phyloP scores from a whole-genome alignment of 257 asterid species.

The Solanum pennellii region DNA sequence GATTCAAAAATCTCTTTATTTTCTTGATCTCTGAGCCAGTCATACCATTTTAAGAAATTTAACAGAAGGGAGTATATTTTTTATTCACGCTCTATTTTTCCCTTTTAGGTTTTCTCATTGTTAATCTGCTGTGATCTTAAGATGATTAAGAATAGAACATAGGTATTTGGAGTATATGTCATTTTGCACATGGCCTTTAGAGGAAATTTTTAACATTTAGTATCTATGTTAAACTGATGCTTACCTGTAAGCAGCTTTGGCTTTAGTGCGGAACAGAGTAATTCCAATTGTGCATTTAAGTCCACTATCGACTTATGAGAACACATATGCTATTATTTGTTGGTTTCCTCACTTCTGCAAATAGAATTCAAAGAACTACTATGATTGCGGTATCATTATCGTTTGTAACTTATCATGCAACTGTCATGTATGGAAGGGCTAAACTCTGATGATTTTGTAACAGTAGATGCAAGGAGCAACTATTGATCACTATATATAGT shows the following conservation, averaged over 20 bases:
- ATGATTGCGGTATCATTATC: not conserved
- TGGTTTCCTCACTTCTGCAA: not conserved
- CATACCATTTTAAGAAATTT: not conserved
- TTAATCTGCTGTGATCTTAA: not conserved
- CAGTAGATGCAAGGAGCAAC: not conserved
- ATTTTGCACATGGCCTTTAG: not conserved
- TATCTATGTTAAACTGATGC: not conserved
- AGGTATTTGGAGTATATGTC: not conserved
- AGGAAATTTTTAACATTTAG: not conserved
- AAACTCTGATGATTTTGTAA: not conserved
- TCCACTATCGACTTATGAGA: not conserved
- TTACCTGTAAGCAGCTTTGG: not conserved
- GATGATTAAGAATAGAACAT: not conserved
- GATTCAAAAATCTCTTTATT: not conserved
- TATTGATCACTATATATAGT: not conserved
- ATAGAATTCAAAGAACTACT: not conserved
- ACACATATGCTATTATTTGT: not conserved
- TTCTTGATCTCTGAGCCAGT: not conserved
- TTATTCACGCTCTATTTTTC: not conserved
- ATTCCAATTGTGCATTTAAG: not conserved
- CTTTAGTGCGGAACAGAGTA: not conserved
- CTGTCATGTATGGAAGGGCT: not conserved
- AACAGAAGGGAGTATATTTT: not conserved
- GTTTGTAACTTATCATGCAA: not conserved
- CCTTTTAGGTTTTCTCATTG: not conserved